Evolutionary conservation across 148 eudicot species (phyloP), one percentile per base, ranked within the genome.

Genomic region (Amaranthus hypochondriacus): DNA sequence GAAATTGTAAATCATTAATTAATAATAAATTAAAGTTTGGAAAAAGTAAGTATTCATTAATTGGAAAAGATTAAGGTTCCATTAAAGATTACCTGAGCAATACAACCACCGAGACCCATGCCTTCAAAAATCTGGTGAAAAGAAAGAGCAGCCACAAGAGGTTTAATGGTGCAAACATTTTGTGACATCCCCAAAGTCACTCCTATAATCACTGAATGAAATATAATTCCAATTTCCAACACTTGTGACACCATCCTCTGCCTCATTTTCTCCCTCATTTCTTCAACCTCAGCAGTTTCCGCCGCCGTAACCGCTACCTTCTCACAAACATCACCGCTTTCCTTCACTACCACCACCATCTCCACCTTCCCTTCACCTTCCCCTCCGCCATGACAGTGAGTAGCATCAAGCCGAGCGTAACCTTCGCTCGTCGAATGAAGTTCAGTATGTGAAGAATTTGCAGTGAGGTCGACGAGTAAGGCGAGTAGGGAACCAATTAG

Each of bases 111-210:
- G 39, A 89, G 93, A 3, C 93, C 97, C 93, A 91, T 89, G 65
- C 96, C 97, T 79, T 91, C 97, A 47, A 89, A 91, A 66, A 89
- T 86, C 79, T 91, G 97, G 47, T 91, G 97, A 77, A 91, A 91
- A 48, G 97, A 84, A 43, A 91, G 87, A 18, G 97, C 97, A 46
- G 93, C 97, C 0, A 91, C 93, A 5, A 91, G 83, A 3, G 97
- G 97, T 68, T 81, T 79, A 12, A 91, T 89, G 0, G 97, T 91
- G 56, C 93, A 91, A 61, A 79, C 74, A 74, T 91, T 89, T 71
- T 91, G 97, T 0, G 97, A 89, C 97, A 91, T 91, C 43, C 97
- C 97, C 93, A 91, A 84, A 1, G 97, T 89, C 14, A 91, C 92
- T 0, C 97, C 97, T 0, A 91, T 91, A 4, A 91, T 91, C 67